phyloP scores from a whole-genome alignment of 2,329 filamentous ascomycete genomes.

The Cladosporium oxysporum region DNA sequence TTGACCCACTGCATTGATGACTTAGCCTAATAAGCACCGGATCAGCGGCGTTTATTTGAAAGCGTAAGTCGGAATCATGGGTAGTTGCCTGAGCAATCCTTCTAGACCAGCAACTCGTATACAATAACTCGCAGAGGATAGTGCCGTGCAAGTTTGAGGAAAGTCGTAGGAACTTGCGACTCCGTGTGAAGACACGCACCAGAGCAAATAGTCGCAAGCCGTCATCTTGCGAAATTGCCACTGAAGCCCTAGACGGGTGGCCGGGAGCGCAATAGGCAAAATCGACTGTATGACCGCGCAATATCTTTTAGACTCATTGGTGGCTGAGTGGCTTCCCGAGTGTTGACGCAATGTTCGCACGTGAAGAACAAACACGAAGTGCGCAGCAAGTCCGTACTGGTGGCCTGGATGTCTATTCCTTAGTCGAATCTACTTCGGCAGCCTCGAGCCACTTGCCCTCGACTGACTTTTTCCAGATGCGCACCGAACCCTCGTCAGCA shows the following conservation, averaged over 20 bases:
- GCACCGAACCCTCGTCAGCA: slow-evolving; percentile 68
- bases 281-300: neutral
- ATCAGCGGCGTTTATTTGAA: neutral
- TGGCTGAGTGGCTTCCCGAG: neutral
- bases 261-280: neutral
- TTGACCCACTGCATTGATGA: neutral
- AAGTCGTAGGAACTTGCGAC: neutral
- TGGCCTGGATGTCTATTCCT: slow-evolving; percentile 1
- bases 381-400: neutral
- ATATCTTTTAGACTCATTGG: neutral
- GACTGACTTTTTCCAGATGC: slow-evolving; percentile 53
- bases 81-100: neutral
- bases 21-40: slow-evolving; percentile 12
- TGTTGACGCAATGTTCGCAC: neutral
- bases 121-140: neutral
- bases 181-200: neutral
- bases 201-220: neutral
- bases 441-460: slow-evolving; percentile 53
- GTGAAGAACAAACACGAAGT: neutral
- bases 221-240: neutral
- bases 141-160: neutral
- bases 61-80: neutral
- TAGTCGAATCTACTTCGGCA: slow-evolving; percentile 47
- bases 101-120: neutral
- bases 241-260: neutral